phyloP scores from a whole-genome alignment of 148 eudicot species.

The Diospyros kaki region DNA sequence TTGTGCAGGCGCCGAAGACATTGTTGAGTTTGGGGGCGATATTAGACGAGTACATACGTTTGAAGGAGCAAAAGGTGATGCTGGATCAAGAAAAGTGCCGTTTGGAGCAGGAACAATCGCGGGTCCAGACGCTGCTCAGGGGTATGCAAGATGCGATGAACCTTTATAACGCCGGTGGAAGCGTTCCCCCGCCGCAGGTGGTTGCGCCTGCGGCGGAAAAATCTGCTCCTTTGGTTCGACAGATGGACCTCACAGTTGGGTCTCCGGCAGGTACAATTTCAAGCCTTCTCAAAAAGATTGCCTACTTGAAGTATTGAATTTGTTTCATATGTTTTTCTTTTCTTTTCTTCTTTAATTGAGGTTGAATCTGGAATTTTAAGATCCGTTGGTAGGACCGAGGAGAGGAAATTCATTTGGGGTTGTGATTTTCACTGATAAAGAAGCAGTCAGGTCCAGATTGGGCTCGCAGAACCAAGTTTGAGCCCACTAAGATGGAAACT shows the following conservation, averaged over 20 bases:
- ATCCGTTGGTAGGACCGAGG: too few species aligned
- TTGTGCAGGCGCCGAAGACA: slow-evolving; percentile 53
- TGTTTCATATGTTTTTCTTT: too few species aligned
- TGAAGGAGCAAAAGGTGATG: slow-evolving; percentile 71
- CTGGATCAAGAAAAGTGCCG: slow-evolving; percentile 56
- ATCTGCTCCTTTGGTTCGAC: slow-evolving; percentile 18
- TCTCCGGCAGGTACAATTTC: slow-evolving; percentile 33
- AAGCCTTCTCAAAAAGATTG: neutral
- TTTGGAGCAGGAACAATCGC: slow-evolving; percentile 47
- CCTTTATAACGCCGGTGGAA: slow-evolving; percentile 39
- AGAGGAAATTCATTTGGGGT: too few species aligned
- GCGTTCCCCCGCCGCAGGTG: slow-evolving; percentile 18
- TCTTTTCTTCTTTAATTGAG: neutral
- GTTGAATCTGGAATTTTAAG: neutral
- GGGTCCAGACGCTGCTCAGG: slow-evolving; percentile 57
- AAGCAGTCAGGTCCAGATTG: too few species aligned
- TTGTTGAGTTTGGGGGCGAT: slow-evolving; percentile 64
- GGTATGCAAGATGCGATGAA: slow-evolving; percentile 77
- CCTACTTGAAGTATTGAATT: too few species aligned
- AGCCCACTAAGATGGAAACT: neutral
- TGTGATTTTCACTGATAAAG: too few species aligned
- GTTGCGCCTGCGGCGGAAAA: slow-evolving; percentile 16
- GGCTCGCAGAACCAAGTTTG: neutral
- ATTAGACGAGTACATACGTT: slow-evolving; percentile 63
- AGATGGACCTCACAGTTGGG: slow-evolving; percentile 5